Evolutionary conservation across 1,284 basidiomycete genomes (phyloP).

Genomic region (Rhodofomes roseus): DNA sequence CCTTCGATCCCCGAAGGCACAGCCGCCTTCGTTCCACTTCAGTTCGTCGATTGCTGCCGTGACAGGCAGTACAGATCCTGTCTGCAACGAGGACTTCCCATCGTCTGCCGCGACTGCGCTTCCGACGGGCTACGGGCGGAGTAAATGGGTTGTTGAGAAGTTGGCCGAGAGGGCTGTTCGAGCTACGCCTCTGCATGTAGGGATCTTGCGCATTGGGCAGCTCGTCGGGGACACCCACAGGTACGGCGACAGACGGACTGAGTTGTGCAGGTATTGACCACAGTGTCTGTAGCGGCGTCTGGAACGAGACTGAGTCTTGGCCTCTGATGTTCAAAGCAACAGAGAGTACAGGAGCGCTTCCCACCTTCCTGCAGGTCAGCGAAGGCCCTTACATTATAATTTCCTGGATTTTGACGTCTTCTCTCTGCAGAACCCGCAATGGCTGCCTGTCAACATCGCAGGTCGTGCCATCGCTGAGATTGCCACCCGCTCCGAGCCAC

Average conservation of each 20-base stretch:
- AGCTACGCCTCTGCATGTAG: conserved; percentile 30
- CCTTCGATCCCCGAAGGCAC: conserved; percentile 38
- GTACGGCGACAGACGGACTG: background rate
- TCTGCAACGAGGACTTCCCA: conserved; percentile 37
- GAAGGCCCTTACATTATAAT: background rate
- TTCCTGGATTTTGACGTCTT: background rate
- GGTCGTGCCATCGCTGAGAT: conserved; percentile 50
- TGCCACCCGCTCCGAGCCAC: conserved; percentile 13
- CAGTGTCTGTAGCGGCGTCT: conserved; percentile 39
- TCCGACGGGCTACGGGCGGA: conserved; percentile 51
- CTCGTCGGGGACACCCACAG: conserved; percentile 48
- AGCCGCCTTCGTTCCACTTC: conserved; percentile 45
- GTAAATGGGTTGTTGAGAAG: conserved; percentile 63
- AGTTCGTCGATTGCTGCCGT: conserved; percentile 49
- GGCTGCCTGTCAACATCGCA: conserved; percentile 58
- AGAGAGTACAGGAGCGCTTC: conserved; percentile 41
- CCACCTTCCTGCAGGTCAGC: conserved; percentile 38
- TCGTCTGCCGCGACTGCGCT: conserved; percentile 35
- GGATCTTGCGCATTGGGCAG: conserved; percentile 46
- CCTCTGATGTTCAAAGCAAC: conserved; percentile 34
- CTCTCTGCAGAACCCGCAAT: conserved; percentile 36
- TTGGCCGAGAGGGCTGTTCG: conserved; percentile 40
- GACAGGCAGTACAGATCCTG: conserved; percentile 25
- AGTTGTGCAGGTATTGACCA: background rate
- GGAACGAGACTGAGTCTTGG: conserved; percentile 55